Base-by-base conservation (phyloP, 495 filamentous ascomycete species). In the Aspergillus asperescens region DNA sequence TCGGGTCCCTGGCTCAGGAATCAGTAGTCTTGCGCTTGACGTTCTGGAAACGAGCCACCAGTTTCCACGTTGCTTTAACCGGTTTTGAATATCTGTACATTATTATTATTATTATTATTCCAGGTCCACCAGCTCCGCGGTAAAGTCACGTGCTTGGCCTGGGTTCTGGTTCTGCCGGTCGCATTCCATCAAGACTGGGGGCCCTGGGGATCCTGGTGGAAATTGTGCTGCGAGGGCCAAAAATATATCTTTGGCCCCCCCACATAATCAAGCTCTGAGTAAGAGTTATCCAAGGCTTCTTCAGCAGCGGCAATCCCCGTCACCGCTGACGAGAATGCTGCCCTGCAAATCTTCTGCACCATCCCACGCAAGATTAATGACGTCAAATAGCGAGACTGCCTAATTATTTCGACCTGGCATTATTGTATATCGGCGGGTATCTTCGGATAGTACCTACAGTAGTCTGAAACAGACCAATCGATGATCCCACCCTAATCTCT, bases 351-450 rank as follows among this genome's bases (percentile, higher is more conserved):
- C 39, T n/a, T 18, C 29, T 35, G 29, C 44, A 35, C 16, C 44
- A 47, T 16, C 44, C 44, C 44, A 47, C 29, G 44, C 44, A 23
- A n/a, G n/a, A n/a, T n/a, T n/a, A n/a, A 47, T 47, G 44, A 47
- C 44, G 44, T 47, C 44, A 15, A n/a, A n/a, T n/a, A n/a, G n/a
- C n/a, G n/a, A n/a, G n/a, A n/a, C n/a, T n/a, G n/a, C n/a, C n/a
- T n/a, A n/a, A n/a, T n/a, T n/a, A n/a, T n/a, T n/a, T n/a, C n/a
- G n/a, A n/a, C n/a, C n/a, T n/a, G n/a, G n/a, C n/a, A n/a, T n/a
- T n/a, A n/a, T n/a, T n/a, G n/a, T 12, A 19, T 20, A 3, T 9
- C 19, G 19, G 38, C 38, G 39, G 12, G 27, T 37, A 24, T 42
- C 39, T 22, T 27, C 23, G 39, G n/a, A n/a, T n/a, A n/a, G n/a